Evolutionary conservation across 805 yeast species (phyloP), one percentile per base, ranked within the genome.

Genomic region (Cyberlindnera galapagoensis): DNA sequence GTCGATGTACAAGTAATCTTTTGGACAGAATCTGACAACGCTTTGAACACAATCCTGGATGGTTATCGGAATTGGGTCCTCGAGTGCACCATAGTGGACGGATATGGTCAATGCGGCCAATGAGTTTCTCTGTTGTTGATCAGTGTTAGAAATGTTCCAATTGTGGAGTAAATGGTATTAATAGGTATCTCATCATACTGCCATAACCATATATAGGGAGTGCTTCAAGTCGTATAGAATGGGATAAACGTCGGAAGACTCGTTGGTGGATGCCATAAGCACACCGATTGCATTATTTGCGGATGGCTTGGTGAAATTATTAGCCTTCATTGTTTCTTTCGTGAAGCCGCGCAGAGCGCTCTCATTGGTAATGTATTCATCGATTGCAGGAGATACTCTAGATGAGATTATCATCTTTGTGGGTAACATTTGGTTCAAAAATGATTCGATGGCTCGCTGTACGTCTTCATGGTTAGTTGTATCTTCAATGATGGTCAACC

Each of bases 1-100:
- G 26, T 59, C 61, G 16, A 60, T 33, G 22, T 40, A 43, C 51
- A 60, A 37, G 4, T 34, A 21, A 9, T 46, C 40, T 5, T 19
- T 11, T 5, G 33, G 23, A 9, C 23, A 24, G 13, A 43, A 38
- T 1, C 36, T 13, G 13, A 26, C 29, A 10, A 27, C 35, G 4
- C 22, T 13, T 5, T 17, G 24, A 4, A 44, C 28, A 7, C 31
- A 17, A 11, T 28, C 18, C 9, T 19, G 8, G 7, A 43, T 24
- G 4, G 16, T 9, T 9, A 7, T 13, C 9, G 26, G 21, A 2
- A 21, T 12, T 5, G 31, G 40, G 13, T 31, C 35, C 21, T 21
- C 13, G 16, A 30, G n/a, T 16, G 33, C 25, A 24, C 30, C 19
- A 21, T 30, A 30, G 20, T 36, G 31, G 18, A 32, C 18, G 10